phyloP scores from a whole-genome alignment of 2,329 filamentous ascomycete species.

The Tolypocladium inflatum region DNA sequence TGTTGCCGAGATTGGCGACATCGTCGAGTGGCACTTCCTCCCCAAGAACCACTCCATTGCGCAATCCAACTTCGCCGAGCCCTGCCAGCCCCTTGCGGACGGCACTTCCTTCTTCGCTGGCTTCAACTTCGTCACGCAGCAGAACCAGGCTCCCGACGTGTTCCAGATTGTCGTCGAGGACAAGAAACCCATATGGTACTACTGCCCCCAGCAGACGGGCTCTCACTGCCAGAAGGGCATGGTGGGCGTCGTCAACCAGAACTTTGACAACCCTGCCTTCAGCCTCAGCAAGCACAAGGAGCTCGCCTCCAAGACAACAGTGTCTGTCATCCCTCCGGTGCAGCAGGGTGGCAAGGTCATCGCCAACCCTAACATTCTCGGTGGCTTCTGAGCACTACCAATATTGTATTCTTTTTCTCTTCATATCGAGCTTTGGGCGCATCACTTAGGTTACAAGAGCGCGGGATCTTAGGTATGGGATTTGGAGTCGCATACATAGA shows the following conservation, averaged over 20 bases:
- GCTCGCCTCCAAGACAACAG: slow-evolving; percentile 17
- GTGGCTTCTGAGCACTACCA: background rate
- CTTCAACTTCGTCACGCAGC: slow-evolving; percentile 29
- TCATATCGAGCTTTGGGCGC: no score
- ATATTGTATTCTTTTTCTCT: no score
- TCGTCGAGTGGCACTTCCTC: slow-evolving; percentile 46
- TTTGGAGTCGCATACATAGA: no score
- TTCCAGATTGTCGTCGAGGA: slow-evolving; percentile 35
- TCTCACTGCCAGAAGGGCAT: slow-evolving; percentile 38
- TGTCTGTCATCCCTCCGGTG: slow-evolving; percentile 14
- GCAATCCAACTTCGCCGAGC: slow-evolving; percentile 30
- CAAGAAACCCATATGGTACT: slow-evolving; percentile 32
- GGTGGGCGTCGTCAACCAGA: slow-evolving; percentile 36
- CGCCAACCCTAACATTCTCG: slow-evolving; percentile 24
- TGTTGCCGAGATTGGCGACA: slow-evolving; percentile 36
- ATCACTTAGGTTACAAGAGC: no score
- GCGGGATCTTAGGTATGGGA: no score
- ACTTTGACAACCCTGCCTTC: slow-evolving; percentile 18
- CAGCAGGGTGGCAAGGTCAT: slow-evolving; percentile 21
- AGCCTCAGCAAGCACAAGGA: slow-evolving; percentile 24
- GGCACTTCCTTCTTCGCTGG: slow-evolving; percentile 33
- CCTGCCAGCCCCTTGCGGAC: slow-evolving; percentile 29
- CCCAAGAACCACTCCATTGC: slow-evolving; percentile 40
- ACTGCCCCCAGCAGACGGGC: slow-evolving; percentile 30
- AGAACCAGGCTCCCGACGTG: slow-evolving; percentile 27